These are phyloP conservation scores for Rhynchosporium graminicola DNA, from an alignment of 2,329 filamentous ascomycete genomes.

Conservation along the genomic window DNA sequence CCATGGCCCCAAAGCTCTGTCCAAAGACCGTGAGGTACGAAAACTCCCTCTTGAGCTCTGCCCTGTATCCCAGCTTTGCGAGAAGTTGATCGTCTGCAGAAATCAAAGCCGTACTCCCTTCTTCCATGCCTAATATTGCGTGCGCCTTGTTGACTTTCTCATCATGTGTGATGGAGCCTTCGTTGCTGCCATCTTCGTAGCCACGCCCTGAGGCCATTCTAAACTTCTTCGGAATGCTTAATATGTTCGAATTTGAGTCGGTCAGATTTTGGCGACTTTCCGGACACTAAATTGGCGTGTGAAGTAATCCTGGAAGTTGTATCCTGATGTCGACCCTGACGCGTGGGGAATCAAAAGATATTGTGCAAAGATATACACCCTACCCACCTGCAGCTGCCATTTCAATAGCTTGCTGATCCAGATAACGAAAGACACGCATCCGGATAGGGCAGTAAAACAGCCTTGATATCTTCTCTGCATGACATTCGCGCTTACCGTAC, in stretches of 20 bases:
- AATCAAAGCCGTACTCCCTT: slow-evolving; percentile 17
- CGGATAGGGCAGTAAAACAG: slow-evolving; percentile 7
- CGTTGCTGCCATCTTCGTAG: slow-evolving; percentile 19
- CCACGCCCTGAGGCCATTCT: slow-evolving; percentile 17
- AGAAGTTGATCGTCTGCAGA: slow-evolving; percentile 37
- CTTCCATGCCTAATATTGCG: slow-evolving; percentile 18
- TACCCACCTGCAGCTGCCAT: neutral
- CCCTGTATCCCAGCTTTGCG: slow-evolving; percentile 37
- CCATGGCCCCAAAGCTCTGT: slow-evolving; percentile 41
- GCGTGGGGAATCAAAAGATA: slow-evolving; percentile 10
- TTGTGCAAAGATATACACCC: slow-evolving; percentile 10
- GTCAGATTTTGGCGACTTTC: neutral
- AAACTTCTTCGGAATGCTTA: neutral
- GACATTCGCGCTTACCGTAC: slow-evolving; percentile 8
- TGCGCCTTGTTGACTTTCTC: slow-evolving; percentile 23
- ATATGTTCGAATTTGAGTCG: neutral
- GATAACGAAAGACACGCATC: slow-evolving; percentile 17
- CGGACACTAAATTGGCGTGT: neutral
- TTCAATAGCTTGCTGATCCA: neutral
- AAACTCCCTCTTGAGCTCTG: slow-evolving; percentile 40
- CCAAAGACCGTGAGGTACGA: slow-evolving; percentile 40
- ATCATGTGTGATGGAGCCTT: slow-evolving; percentile 21
- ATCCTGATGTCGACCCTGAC: neutral
- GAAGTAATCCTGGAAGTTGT: neutral
- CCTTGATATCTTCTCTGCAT: slow-evolving; percentile 8